Base-by-base conservation (phyloP, 2,329 filamentous ascomycete genomes). In the Ascochyta lentis region DNA sequence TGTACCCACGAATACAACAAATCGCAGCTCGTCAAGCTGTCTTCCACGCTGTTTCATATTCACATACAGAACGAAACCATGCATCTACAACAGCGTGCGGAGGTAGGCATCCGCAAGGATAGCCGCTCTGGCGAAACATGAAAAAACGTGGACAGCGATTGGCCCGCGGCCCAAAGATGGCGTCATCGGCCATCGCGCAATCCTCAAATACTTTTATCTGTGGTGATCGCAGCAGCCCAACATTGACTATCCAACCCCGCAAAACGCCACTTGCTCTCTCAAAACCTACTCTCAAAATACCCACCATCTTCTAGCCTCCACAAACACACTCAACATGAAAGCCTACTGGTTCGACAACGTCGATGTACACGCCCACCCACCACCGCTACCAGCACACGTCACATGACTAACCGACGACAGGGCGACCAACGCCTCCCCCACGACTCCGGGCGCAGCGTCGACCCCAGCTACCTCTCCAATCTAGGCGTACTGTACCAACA, bases 351-450 rank as follows among this genome's bases (percentile, higher is more conserved):
- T 82, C 75, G 87, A 90, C 74, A 89, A 89, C 75, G 75, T 82
- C 61, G 80, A 82, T 49, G 86, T 88, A 82, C 19, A 12, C 24
- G 29, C 35, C 31, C 8, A 22, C 23, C 34, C 15, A 24, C 24
- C 27, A 49, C 40, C 16, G 10, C 37, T 49, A 58, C 61, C 60
- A 52, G 55, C 4, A 3, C 29, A 31, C 29, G 4, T 12, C 12
- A 13, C 19, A 19, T 19, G 59, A 61, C 64, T 65, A 56, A 68
- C 59, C 54, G 29, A 41, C 26, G 24, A 3, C 73, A 96, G 91
- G 93, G 92, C 79, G 95, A 99, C 83, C 95, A 97, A 80, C 92
- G 95, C 73, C 85, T 89, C 39, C 85, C 91, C 49, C 95, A 99
- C 79, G 89, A 97, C 80, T 96, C 92, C 19, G 91, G 91, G 69